Evolutionary conservation across 306 rosid genomes (phyloP), one percentile per base, ranked within the genome.

Genomic region (Adenanthera pavonina): DNA sequence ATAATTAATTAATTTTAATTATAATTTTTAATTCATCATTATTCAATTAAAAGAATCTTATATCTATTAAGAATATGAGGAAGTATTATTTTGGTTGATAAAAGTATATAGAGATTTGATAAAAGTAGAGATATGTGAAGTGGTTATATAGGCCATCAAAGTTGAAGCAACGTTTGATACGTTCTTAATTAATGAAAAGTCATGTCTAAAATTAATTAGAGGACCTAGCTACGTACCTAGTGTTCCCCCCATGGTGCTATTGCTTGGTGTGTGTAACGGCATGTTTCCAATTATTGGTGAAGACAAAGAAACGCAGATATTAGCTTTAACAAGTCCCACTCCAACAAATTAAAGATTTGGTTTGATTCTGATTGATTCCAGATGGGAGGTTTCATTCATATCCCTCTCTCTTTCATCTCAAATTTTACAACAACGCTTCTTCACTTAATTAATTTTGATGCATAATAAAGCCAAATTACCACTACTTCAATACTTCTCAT

Each of bases 111-210:
- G 47, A 16, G 47, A 51, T 72, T 34, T 72, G 60, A 40, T 16
- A 46, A 70, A 70, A 43, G 2, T 9, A 20, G 57, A 47, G 41
- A 20, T 7, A 70, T 20, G 12, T 11, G 3, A 72, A 68, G 51
- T 17, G 7, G 48, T 19, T 25, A 25, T 25, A 25, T 19, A 4
- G 12, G 30, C 36, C 7, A 73, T 52, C 48, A 52, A 52, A 73
- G 47, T 49, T 30, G 34, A 71, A 65, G 46, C 11, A 65, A 35
- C 13, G 33, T 40, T 38, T 40, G 6, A 66, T 16, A 2, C 17
- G n/a, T 20, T 33, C 51, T 49, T 46, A 51, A 49, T 72, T 62
- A 72, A 49, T 54, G 59, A 19, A 72, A 72, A 34, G 47, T 34
- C 62, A 51, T 1, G 30, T 51, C 15, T 16, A 34, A 72, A 25